A percentile compares a stretch with the other conserved stretches of the same genome.
These are phyloP conservation scores for Boechera divaricarpa DNA, from an alignment of 345 rosid species.

Conservation along the genomic window DNA sequence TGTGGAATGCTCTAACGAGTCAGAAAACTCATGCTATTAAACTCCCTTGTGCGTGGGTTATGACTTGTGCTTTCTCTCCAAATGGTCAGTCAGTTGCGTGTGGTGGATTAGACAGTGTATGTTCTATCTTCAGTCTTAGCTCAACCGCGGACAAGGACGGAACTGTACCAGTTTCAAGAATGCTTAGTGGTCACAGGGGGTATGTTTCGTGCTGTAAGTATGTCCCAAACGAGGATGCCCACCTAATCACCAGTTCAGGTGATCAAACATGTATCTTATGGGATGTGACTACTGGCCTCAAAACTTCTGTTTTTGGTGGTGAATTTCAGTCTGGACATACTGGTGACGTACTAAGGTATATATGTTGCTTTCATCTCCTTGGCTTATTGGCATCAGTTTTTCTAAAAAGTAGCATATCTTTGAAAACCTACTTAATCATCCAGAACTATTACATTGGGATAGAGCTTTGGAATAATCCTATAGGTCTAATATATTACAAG, in stretches of 20 bases:
- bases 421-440: background rate
- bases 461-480: background rate
- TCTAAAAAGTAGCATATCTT: conserved; percentile 15
- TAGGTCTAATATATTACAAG: background rate
- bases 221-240: conserved; percentile 89
- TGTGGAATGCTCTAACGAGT: conserved; percentile 97
- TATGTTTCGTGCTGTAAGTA: conserved; percentile 95
- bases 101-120: conserved; percentile 94
- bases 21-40: conserved; percentile 97
- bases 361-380: conserved; percentile 3
- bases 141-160: conserved; percentile 87
- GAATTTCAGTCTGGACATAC: conserved; percentile 98
- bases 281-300: conserved; percentile 95
- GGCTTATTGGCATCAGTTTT: background rate
- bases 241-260: conserved; percentile 85
- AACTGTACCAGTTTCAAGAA: conserved; percentile 70
- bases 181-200: conserved; percentile 91
- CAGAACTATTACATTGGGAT: background rate
- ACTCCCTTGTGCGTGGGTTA: conserved; percentile 97
- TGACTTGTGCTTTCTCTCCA: conserved; percentile 98
- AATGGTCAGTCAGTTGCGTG: conserved; percentile 93
- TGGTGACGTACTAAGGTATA: conserved; percentile 88
- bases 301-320: conserved; percentile 95
- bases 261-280: conserved; percentile 93
- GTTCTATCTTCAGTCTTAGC: conserved; percentile 93